These are phyloP conservation scores for Lobosporangium transversale DNA, from an alignment of 192 early-diverging fungal species.

Conservation along the genomic window DNA sequence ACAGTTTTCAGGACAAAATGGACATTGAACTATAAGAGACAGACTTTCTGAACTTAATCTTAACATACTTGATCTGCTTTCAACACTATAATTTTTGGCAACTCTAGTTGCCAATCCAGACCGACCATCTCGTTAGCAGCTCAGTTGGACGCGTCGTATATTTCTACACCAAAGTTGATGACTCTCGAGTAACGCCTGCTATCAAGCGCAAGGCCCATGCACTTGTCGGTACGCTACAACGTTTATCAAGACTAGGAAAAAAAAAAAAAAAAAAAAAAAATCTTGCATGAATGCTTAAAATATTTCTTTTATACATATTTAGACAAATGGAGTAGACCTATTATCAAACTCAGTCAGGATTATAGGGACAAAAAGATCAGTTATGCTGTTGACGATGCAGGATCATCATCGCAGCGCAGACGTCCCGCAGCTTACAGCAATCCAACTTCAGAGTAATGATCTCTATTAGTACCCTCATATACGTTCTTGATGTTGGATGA, in stretches of 20 bases:
- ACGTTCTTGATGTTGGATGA: no score
- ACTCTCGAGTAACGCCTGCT: constrained; percentile 68
- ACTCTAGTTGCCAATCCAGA: constrained; percentile 70
- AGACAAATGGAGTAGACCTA: constrained; percentile 83
- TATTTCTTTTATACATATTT: no score
- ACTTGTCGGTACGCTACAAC: constrained; percentile 71
- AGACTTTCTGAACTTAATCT: neutral
- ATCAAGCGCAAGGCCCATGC: constrained; percentile 81
- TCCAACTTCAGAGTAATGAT: constrained; percentile 25
- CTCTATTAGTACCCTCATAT: neutral
- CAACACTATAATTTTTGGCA: no score
- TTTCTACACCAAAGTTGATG: constrained; percentile 90
- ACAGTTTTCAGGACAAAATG: neutral
- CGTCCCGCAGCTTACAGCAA: constrained; percentile 11
- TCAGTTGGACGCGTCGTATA: constrained; percentile 85
- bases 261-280: no score
- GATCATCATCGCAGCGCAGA: constrained; percentile 21
- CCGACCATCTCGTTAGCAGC: constrained; percentile 82
- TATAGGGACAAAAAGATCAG: constrained; percentile 68
- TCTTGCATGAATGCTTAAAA: neutral
- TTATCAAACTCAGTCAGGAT: constrained; percentile 79
- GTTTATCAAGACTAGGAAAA: no score
- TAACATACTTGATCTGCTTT: neutral
- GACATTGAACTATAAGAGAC: neutral
- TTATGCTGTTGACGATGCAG: constrained; percentile 14